These are phyloP conservation scores for Globisporangium radiosum DNA, from an alignment of 352 stramenopile species.

Conservation along the genomic window DNA sequence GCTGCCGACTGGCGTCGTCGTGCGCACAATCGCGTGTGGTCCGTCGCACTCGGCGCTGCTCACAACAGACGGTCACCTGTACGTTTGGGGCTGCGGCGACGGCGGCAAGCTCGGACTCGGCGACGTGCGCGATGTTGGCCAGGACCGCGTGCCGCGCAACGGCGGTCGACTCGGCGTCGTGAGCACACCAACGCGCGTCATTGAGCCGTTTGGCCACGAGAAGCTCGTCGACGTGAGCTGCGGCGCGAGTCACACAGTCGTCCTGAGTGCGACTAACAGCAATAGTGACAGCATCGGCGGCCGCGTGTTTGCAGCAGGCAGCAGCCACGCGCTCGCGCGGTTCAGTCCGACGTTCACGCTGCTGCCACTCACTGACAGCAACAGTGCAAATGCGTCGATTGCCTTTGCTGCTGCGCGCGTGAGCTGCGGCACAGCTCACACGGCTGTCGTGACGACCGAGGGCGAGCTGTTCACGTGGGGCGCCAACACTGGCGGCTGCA, in stretches of 20 bases:
- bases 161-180: conserved; percentile 37
- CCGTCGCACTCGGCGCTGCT: conserved; percentile 70
- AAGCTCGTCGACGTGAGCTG: conserved; percentile 66
- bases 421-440: conserved; percentile 65
- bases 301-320: conserved; percentile 53
- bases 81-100: conserved; percentile 69
- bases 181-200: conserved; percentile 31
- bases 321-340: conserved; percentile 51
- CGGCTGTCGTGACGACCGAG: conserved; percentile 46
- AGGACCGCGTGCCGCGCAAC: conserved; percentile 54
- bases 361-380: conserved; percentile 15
- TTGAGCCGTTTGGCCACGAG: conserved; percentile 28
- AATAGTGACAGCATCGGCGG: conserved; percentile 20
- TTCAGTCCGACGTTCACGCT: conserved; percentile 53
- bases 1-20: conserved; percentile 16
- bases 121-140: conserved; percentile 51
- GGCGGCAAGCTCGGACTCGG: conserved; percentile 66
- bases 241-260: conserved; percentile 52
- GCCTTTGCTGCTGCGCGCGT: conserved; percentile 24
- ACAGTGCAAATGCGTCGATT: conserved; percentile 1
- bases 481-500: conserved; percentile 60
- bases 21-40: conserved; percentile 68
- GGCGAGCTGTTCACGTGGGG: conserved; percentile 76
- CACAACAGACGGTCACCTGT: conserved; percentile 47
- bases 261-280: conserved; percentile 24